Evolutionary conservation across 2,329 filamentous ascomycete species (phyloP), one percentile per base, ranked within the genome.

Genomic region (Gliomastix tumulicola): DNA sequence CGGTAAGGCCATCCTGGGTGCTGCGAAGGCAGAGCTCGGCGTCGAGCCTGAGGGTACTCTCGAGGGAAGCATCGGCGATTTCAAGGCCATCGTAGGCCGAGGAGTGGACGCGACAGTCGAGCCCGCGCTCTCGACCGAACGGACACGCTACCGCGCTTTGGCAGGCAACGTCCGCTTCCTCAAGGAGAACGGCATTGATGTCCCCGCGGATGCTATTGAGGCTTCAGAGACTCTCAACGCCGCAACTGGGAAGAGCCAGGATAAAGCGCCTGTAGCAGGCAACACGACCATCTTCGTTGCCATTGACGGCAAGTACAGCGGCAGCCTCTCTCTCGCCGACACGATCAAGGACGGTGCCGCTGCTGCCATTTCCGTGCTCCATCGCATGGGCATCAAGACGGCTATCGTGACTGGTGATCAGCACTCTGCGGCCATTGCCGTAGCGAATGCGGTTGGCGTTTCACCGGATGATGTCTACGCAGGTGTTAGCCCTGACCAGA

Each of bases 321-420:
- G 92, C 32, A 80, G 84, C 34, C 72, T 97, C 37, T 84, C 82
- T 47, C 79, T 98, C 17, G 82, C 87, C 5, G 92, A 98, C 57
- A 90, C 84, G 3, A 82, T 98, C 60, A 98, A 98, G 59, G 79
- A 86, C 9, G 88, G 85, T 17, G 89, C 92, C 1, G 75, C 78
- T 6, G 87, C 87, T 9, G 76, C 87, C 8, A 82, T 98, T 41
- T 68, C 83, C 8, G 89, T 90, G 4, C 75, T 98, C 28, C 79
- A 85, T 55, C 78, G 76, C 42, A 88, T 97, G 77, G 83, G 84
- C 17, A 82, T 97, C 59, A 82, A 82, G 49, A 87, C 86, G 10
- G 88, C 88, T 33, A 88, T 98, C 47, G 87, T 98, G 9, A 98
- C 92, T 0, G 92, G 92, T 40, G 92, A 98, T 61, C 88, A 94